Percentiles rank a stretch among this genome's conserved stretches.
Conservation (phyloP, 257 asterid species). For the Penstemon newberryi region DNA sequence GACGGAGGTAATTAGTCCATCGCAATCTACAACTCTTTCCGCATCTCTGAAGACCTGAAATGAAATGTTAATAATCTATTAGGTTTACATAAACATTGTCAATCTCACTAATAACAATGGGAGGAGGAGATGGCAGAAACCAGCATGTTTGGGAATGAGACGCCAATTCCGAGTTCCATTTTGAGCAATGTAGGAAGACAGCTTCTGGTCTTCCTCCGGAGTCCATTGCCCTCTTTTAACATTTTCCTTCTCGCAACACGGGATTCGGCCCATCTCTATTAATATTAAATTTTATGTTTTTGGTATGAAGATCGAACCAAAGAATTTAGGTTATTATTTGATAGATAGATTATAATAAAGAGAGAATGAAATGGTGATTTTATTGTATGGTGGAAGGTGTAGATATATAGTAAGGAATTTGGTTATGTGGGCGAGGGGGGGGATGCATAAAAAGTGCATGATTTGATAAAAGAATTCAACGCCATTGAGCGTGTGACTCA, state of each 20-base stretch:
- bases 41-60: conserved; percentile 79
- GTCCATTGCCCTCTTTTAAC: conserved; percentile 98
- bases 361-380: conserved; percentile 12
- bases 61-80: not conserved
- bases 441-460: conserved; percentile 67
- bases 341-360: not conserved
- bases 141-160: conserved; percentile 95
- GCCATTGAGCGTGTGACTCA: conserved; percentile 82
- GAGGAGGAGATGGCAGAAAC: conserved; percentile 26
- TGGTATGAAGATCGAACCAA: not conserved
- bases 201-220: conserved; percentile 93
- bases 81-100: not conserved
- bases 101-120: not conserved
- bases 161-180: conserved; percentile 98
- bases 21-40: conserved; percentile 93
- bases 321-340: not conserved
- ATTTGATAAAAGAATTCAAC: conserved; percentile 82
- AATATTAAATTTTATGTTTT: not conserved
- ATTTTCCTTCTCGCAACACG: conserved; percentile 91
- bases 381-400: conserved; percentile 23
- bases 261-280: conserved; percentile 68
- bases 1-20: conserved; percentile 97
- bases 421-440: conserved; percentile 29
- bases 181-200: conserved; percentile 90
- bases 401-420: conserved; percentile 34